Percentiles rank a stretch among this genome's conserved stretches.
Conservation (phyloP, 352 stramenopile genomes). For the Pythium aristosporum region DNA sequence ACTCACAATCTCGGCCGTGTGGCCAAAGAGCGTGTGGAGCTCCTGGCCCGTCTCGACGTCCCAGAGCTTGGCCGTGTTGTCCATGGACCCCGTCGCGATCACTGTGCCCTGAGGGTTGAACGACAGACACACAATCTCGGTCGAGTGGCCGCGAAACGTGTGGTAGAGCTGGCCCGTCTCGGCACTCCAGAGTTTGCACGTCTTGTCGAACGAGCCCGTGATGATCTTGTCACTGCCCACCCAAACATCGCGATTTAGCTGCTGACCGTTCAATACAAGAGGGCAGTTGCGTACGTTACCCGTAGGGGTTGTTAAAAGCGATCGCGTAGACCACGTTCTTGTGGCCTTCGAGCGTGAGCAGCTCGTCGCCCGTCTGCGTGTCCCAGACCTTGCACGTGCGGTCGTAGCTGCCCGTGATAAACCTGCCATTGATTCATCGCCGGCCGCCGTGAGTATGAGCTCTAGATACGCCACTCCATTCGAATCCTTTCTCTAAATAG, state of each 20-base stretch:
- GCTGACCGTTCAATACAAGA: not conserved
- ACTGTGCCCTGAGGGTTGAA: conserved; percentile 93
- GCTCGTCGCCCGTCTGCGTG: conserved; percentile 92
- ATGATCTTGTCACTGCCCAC: conserved; percentile 91
- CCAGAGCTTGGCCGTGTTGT: conserved; percentile 95
- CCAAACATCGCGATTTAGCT: no score
- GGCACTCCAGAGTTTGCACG: conserved; percentile 95
- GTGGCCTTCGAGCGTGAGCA: conserved; percentile 93
- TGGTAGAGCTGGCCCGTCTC: conserved; percentile 93
- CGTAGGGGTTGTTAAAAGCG: conserved; percentile 97
- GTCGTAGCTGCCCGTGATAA: conserved; percentile 96
- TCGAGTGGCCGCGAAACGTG: conserved; percentile 94
- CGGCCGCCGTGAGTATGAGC: not conserved
- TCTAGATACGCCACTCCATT: no score
- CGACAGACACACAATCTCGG: conserved; percentile 95
- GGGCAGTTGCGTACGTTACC: conserved; percentile 32
- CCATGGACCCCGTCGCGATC: conserved; percentile 91
- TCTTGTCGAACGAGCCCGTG: conserved; percentile 96
- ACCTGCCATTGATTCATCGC: conserved; percentile 39
- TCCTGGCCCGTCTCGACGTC: conserved; percentile 94
- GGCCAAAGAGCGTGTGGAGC: conserved; percentile 91
- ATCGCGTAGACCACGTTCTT: conserved; percentile 97
- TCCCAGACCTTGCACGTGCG: conserved; percentile 96
- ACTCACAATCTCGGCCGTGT: conserved; percentile 94
- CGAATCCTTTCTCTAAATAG: not conserved